Conservation (phyloP, 2,329 filamentous ascomycete genomes). For the Trichoderma guizhouense region DNA sequence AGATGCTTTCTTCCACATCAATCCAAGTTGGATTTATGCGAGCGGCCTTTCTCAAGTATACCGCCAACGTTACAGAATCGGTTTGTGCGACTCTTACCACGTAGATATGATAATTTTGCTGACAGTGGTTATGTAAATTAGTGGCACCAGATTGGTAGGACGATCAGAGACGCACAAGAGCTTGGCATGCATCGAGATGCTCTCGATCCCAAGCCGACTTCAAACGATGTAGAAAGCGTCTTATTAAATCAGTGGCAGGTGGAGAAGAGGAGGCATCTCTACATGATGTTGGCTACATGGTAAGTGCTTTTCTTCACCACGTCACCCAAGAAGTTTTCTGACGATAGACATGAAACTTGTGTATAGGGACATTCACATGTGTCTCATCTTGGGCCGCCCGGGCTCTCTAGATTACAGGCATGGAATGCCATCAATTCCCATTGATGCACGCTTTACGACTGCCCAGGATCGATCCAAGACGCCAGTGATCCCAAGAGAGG, state of each 20-base stretch:
- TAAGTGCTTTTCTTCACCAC: slow-evolving; percentile 19
- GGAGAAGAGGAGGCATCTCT: slow-evolving; percentile 53
- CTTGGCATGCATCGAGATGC: slow-evolving; percentile 56
- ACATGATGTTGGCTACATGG: slow-evolving; percentile 50
- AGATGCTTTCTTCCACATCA: slow-evolving; percentile 52
- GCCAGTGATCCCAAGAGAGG: slow-evolving; percentile 46
- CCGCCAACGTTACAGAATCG: slow-evolving; percentile 56
- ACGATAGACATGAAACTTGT: neutral
- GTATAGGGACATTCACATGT: slow-evolving; percentile 53
- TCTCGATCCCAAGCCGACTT: slow-evolving; percentile 47
- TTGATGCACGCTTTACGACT: slow-evolving; percentile 50
- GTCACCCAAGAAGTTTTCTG: neutral
- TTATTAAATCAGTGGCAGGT: slow-evolving; percentile 58
- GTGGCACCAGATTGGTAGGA: slow-evolving; percentile 55
- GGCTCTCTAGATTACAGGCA: slow-evolving; percentile 51
- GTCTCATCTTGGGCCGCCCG: slow-evolving; percentile 52
- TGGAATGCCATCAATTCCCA: slow-evolving; percentile 46
- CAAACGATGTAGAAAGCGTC: slow-evolving; percentile 45
- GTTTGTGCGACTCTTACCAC: slow-evolving; percentile 29
- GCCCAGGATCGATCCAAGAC: slow-evolving; percentile 42
- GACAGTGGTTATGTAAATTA: slow-evolving; percentile 24
- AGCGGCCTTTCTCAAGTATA: slow-evolving; percentile 56
- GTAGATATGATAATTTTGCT: neutral
- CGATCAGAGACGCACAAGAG: slow-evolving; percentile 61
- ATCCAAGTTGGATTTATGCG: slow-evolving; percentile 57